Evolutionary conservation across 768 basidiomycete genomes (phyloP).

Genomic region (Leccinellum rugosiceps): DNA sequence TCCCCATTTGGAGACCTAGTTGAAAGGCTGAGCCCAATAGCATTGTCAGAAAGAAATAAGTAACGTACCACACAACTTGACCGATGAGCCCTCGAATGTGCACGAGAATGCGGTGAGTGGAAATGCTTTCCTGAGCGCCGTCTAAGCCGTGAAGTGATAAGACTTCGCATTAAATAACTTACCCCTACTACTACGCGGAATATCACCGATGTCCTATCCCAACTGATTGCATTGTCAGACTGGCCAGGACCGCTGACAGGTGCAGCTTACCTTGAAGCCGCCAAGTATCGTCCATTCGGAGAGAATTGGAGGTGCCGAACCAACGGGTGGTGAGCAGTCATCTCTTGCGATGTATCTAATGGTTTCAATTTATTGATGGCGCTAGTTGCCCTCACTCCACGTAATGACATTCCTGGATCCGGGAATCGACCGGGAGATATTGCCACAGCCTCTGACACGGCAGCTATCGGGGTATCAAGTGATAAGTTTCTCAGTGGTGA

Average conservation of each 20-base stretch:
- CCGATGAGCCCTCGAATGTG: slow-evolving; percentile 52
- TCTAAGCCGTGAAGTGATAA: slow-evolving; percentile 12
- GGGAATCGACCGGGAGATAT: slow-evolving; percentile 32
- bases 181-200: slow-evolving; percentile 48
- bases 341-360: slow-evolving; percentile 39
- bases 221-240: slow-evolving; percentile 30
- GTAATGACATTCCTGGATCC: slow-evolving; percentile 35
- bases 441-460: slow-evolving; percentile 15
- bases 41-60: not conserved
- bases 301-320: slow-evolving; percentile 56
- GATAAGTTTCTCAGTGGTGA: slow-evolving; percentile 32
- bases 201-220: slow-evolving; percentile 50
- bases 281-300: slow-evolving; percentile 50
- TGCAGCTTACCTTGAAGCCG: slow-evolving; percentile 45
- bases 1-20: slow-evolving; percentile 47
- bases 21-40: slow-evolving; percentile 7
- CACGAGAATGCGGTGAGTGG: slow-evolving; percentile 45
- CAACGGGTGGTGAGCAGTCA: slow-evolving; percentile 46
- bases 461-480: slow-evolving; percentile 24
- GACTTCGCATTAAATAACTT: slow-evolving; percentile 19
- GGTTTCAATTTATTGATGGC: slow-evolving; percentile 42
- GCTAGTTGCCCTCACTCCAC: slow-evolving; percentile 38
- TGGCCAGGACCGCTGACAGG: not conserved
- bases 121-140: slow-evolving; percentile 37
- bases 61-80: slow-evolving; percentile 54